Evolutionary conservation across 345 rosid genomes (phyloP).

Genomic region (Salix brachista): DNA sequence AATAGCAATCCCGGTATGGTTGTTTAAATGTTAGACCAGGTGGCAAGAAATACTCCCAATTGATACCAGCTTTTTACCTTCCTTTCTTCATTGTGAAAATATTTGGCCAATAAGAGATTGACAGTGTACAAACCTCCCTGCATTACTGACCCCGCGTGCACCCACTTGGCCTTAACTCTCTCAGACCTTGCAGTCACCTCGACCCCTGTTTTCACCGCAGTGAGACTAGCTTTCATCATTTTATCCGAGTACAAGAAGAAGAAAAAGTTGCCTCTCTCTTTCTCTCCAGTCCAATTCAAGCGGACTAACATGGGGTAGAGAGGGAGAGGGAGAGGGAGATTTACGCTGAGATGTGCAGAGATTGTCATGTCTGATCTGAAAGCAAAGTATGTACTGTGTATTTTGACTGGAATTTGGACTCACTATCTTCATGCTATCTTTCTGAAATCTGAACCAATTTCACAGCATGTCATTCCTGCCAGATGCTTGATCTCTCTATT

Average conservation of each 20-base stretch:
- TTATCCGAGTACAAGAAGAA: neutral
- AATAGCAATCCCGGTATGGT: neutral
- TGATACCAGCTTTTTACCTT: neutral
- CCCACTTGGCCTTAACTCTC: neutral
- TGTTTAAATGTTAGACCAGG: neutral
- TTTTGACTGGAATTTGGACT: constrained; percentile 25
- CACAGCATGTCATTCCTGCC: neutral
- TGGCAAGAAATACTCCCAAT: neutral
- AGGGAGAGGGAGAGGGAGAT: neutral
- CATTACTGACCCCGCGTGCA: constrained; percentile 5
- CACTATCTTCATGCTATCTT: neutral
- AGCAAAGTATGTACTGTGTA: neutral
- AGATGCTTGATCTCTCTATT: neutral
- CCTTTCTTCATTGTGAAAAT: neutral
- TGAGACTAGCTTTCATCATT: neutral
- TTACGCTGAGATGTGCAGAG: neutral
- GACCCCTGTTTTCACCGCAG: neutral
- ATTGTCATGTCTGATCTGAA: neutral
- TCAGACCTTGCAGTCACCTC: neutral
- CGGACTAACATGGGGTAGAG: neutral
- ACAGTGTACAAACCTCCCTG: neutral
- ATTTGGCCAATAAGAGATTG: neutral
- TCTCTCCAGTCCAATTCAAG: neutral
- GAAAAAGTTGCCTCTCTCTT: neutral
- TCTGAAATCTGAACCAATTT: neutral